Percentiles rank a stretch among this genome's conserved stretches.
Conservation (phyloP, 148 eudicot species). For the Camellia lanceoleosa region DNA sequence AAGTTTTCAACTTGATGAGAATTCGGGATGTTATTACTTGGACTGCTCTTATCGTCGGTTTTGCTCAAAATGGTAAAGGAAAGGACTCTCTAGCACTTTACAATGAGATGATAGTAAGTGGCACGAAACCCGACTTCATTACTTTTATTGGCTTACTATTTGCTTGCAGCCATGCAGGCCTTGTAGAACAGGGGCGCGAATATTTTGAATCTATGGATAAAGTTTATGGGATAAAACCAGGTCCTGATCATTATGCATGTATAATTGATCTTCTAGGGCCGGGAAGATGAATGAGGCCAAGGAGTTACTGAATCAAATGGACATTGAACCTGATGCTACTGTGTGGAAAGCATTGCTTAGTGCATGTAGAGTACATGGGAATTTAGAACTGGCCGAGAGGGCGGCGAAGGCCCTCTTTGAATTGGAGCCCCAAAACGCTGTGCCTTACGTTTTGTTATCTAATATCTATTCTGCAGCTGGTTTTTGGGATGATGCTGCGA, state of each 20-base stretch:
- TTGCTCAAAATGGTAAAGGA: constrained; percentile 67
- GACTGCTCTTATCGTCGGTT: constrained; percentile 75
- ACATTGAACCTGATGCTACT: constrained; percentile 49
- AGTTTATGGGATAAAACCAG: constrained; percentile 50
- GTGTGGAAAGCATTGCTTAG: constrained; percentile 71
- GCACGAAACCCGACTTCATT: constrained; percentile 58
- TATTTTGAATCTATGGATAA: constrained; percentile 64
- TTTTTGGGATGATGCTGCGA: constrained; percentile 58
- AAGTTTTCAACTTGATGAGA: constrained; percentile 50
- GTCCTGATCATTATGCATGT: constrained; percentile 60
- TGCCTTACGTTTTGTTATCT: constrained; percentile 24
- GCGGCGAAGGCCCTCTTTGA: constrained; percentile 60
- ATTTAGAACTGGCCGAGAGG: constrained; percentile 51
- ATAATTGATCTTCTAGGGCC: constrained; percentile 71
- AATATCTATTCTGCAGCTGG: constrained; percentile 62
- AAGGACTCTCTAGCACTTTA: constrained; percentile 27
- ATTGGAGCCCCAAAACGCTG: constrained; percentile 53
- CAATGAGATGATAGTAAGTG: constrained; percentile 19
- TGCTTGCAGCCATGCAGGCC: constrained; percentile 79
- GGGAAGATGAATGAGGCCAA: constrained; percentile 58
- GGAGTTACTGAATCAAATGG: constrained; percentile 50
- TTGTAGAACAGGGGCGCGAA: constrained; percentile 43
- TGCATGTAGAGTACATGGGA: constrained; percentile 57
- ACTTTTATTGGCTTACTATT: constrained; percentile 68
- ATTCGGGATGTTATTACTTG: constrained; percentile 53